Percentiles rank a stretch among this genome's conserved stretches.
Conservation (phyloP, 1,139 yeast species). For the Zygosaccharomyces sapae region DNA sequence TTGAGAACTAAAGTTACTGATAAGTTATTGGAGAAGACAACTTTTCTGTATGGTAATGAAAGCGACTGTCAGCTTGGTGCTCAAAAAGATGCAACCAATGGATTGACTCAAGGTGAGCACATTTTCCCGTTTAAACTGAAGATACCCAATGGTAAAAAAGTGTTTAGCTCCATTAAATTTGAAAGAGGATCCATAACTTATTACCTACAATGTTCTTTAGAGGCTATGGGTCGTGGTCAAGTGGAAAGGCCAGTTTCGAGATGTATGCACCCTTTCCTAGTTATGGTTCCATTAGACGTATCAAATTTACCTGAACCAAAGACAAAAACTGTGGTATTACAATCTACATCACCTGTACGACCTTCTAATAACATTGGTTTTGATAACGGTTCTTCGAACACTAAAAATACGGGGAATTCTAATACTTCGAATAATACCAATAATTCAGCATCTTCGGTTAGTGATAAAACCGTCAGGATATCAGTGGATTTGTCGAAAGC, state of each 20-base stretch:
- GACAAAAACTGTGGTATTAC: conserved; percentile 61
- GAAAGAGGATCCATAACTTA: conserved; percentile 83
- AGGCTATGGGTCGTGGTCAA: conserved; percentile 19
- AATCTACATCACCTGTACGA: conserved; percentile 35
- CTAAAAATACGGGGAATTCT: conserved; percentile 21
- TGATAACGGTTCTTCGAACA: conserved; percentile 24
- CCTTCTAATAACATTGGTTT: conserved; percentile 13
- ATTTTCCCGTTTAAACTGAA: conserved; percentile 79
- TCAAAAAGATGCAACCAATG: conserved; percentile 33
- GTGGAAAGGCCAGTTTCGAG: conserved; percentile 15
- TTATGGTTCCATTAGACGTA: conserved; percentile 73
- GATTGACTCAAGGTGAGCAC: conserved; percentile 75
- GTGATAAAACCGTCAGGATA: conserved; percentile 45
- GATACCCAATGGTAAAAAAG: conserved; percentile 59
- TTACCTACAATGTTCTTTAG: conserved; percentile 53
- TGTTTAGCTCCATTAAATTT: conserved; percentile 73
- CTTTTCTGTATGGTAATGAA: conserved; percentile 58
- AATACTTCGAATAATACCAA: conserved; percentile 20
- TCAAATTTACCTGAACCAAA: conserved; percentile 60
- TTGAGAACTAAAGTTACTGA: conserved; percentile 36
- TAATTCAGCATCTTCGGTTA: conserved; percentile 14
- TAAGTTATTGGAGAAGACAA: conserved; percentile 58
- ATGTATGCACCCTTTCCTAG: conserved; percentile 54
- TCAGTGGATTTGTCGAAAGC: conserved; percentile 57
- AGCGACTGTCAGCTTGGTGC: conserved; percentile 24